Percentiles rank a stretch among this genome's conserved stretches.
Evolutionary conservation across 441 rosid species (phyloP).

Genomic region (Omphalea diandra): DNA sequence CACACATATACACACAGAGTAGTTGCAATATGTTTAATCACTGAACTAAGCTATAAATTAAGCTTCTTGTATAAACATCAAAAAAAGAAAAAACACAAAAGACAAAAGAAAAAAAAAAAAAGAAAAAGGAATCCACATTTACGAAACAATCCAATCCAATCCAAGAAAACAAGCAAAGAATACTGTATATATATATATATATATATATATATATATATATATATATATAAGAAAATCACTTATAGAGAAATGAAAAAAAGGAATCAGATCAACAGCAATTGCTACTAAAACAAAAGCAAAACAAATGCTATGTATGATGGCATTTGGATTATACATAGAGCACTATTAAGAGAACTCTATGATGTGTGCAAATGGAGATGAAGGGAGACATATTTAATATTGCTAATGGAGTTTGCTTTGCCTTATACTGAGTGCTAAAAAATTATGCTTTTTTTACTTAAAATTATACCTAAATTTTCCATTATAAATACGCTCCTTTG

Average conservation of each 20-base stretch:
- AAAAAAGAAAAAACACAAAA: background rate
- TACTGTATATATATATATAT: background rate
- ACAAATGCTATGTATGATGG: background rate
- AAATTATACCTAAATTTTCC: too few relatives aligned
- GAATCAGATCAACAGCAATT: background rate
- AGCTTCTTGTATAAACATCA: slow-evolving; percentile 5
- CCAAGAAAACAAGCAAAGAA: slow-evolving; percentile 9
- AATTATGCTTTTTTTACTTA: too few relatives aligned
- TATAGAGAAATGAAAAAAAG: background rate
- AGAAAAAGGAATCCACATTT: slow-evolving; percentile 11
- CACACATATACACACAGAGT: too few relatives aligned
- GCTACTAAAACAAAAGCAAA: background rate
- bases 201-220: too few relatives aligned
- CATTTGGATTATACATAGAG: background rate
- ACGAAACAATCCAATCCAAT: background rate
- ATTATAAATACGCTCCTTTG: too few relatives aligned
- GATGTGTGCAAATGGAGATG: background rate
- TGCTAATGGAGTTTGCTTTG: too few relatives aligned
- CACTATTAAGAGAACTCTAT: background rate
- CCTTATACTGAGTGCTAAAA: too few relatives aligned
- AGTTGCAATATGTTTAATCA: slow-evolving; percentile 1
- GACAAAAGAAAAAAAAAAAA: background rate
- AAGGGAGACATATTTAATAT: background rate
- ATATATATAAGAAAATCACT: background rate
- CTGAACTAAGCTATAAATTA: slow-evolving; percentile 2